Evolutionary conservation across 805 yeast genomes (phyloP).

Genomic region (Yarrowia osloensis): DNA sequence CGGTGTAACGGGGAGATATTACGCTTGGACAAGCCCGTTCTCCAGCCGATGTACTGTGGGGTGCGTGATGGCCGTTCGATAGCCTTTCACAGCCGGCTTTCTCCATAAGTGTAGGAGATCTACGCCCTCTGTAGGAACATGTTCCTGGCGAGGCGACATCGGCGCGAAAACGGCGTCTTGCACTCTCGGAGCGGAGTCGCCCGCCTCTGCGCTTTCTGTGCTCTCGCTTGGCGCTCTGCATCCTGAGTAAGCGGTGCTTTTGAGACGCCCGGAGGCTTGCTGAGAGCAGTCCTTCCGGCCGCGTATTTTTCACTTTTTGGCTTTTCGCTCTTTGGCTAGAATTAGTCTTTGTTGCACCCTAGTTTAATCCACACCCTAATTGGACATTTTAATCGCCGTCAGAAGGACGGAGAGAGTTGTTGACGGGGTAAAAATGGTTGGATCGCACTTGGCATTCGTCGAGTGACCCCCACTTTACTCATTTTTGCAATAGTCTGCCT

Average conservation of each 20-base stretch:
- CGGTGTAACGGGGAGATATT: not conserved
- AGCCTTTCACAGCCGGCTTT: slow-evolving; percentile 9
- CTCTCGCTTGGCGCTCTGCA: not conserved
- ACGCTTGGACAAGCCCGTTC: not conserved
- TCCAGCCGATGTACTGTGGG: not conserved
- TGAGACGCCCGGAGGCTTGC: not conserved
- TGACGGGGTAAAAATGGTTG: no score
- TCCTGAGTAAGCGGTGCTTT: not conserved
- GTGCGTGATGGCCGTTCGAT: not conserved
- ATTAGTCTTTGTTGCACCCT: no score
- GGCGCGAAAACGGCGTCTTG: no score
- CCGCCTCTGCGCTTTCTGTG: not conserved
- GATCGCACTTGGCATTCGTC: no score
- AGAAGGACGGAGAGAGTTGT: no score
- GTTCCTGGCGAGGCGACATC: not conserved
- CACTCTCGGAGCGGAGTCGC: not conserved
- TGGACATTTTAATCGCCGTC: no score
- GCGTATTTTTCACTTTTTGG: not conserved
- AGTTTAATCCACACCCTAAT: no score
- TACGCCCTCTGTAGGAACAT: no score
- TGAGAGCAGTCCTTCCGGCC: not conserved
- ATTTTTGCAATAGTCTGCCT: no score
- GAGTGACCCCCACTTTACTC: no score
- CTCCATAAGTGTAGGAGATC: not conserved
- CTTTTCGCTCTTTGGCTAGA: not conserved